Conservation (phyloP, 2,329 filamentous ascomycete genomes). For the Microcera coccophila region DNA sequence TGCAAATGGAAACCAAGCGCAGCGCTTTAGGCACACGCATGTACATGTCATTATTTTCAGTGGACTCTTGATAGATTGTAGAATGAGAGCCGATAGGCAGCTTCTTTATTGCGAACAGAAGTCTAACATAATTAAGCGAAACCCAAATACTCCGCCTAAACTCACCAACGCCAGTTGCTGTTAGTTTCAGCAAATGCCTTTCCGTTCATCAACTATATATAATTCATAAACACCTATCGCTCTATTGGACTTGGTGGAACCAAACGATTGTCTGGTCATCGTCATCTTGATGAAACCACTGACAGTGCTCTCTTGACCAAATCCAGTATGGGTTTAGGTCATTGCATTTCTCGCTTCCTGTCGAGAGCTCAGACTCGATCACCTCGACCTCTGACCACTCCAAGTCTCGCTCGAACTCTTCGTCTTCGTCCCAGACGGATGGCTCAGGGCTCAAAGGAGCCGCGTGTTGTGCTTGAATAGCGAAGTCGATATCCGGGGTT, state of each 20-base stretch:
- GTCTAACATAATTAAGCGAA: not conserved
- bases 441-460: not conserved
- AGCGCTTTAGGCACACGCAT: no score
- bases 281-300: constrained; percentile 4
- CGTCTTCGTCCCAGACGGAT: not conserved
- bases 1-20: no score
- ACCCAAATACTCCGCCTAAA: not conserved
- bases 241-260: constrained; percentile 1
- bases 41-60: no score
- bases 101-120: not conserved
- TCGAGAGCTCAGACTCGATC: not conserved
- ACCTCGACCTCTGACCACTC: constrained; percentile 3
- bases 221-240: not conserved
- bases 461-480: not conserved
- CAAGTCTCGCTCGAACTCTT: not conserved
- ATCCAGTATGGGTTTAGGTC: constrained; percentile 6
- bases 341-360: not conserved
- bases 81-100: no score
- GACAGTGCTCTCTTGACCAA: constrained; percentile 4
- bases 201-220: not conserved
- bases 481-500: no score
- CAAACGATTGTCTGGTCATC: constrained; percentile 2
- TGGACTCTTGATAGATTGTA: no score
- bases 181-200: not conserved
- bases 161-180: not conserved